These are phyloP conservation scores for Microcos paniculata DNA, from an alignment of 345 rosid species.

Conservation along the genomic window DNA sequence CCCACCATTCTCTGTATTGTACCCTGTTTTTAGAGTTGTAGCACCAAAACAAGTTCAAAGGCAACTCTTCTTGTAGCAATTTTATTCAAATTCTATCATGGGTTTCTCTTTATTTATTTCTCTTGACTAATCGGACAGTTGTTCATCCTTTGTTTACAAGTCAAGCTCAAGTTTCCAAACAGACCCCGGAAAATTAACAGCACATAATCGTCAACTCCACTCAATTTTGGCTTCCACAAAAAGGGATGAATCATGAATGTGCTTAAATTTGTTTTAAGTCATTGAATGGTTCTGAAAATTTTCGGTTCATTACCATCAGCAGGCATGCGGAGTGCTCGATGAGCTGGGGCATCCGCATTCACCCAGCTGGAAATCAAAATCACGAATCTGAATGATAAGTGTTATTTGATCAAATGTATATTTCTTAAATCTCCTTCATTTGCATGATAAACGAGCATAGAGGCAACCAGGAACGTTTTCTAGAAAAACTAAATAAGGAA, in stretches of 20 bases:
- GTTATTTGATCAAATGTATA: background rate
- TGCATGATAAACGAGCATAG: background rate
- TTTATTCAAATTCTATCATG: background rate
- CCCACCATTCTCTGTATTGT: background rate
- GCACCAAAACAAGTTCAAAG: background rate
- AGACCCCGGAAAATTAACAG: background rate
- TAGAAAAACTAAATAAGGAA: background rate
- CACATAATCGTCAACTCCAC: slow-evolving; percentile 18
- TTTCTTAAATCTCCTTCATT: background rate
- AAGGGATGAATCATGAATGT: background rate
- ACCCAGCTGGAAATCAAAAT: background rate
- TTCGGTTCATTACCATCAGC: background rate
- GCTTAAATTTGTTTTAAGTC: background rate
- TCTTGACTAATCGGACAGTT: background rate
- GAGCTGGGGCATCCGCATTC: background rate
- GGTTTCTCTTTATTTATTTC: background rate
- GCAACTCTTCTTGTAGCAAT: background rate
- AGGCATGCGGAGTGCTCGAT: background rate
- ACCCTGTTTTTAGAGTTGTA: slow-evolving; percentile 7
- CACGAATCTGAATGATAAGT: background rate
- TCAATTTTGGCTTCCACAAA: slow-evolving; percentile 13
- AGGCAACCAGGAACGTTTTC: background rate
- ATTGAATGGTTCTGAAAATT: background rate
- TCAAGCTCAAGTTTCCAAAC: slow-evolving; percentile 10
- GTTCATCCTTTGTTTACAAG: background rate